Conservation (phyloP, 805 yeast genomes). For the Lipomyces orientalis region DNA sequence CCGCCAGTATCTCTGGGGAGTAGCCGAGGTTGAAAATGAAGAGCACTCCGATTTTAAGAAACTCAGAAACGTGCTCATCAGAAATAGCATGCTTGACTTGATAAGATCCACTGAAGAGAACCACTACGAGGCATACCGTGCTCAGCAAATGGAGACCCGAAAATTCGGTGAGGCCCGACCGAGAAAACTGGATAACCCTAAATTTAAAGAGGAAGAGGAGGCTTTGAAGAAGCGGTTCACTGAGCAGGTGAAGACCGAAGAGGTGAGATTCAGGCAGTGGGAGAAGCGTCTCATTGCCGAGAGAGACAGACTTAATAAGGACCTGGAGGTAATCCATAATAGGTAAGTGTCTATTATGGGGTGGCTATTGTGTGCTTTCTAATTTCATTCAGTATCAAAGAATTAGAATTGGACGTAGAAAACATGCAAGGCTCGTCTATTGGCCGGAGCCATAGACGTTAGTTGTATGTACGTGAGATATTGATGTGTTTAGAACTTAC, state of each 20-base stretch:
- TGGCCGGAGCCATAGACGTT: slow-evolving; percentile 26
- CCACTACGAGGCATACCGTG: slow-evolving; percentile 73
- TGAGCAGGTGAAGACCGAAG: slow-evolving; percentile 95
- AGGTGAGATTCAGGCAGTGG: slow-evolving; percentile 98
- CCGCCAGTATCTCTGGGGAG: slow-evolving; percentile 84
- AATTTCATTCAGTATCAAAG: slow-evolving; percentile 40
- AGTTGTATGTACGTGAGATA: neutral
- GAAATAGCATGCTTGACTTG: slow-evolving; percentile 76
- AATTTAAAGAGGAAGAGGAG: slow-evolving; percentile 95
- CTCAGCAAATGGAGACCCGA: slow-evolving; percentile 60
- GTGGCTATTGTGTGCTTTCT: neutral
- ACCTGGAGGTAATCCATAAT: slow-evolving; percentile 82
- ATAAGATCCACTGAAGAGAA: slow-evolving; percentile 72
- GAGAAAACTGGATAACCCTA: slow-evolving; percentile 70
- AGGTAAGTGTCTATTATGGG: slow-evolving; percentile 18
- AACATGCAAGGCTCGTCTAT: slow-evolving; percentile 28
- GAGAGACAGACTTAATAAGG: slow-evolving; percentile 91
- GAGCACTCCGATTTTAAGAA: slow-evolving; percentile 75
- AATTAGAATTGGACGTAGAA: slow-evolving; percentile 47
- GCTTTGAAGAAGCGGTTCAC: slow-evolving; percentile 92
- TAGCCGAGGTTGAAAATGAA: slow-evolving; percentile 79
- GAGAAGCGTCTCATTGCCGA: slow-evolving; percentile 95
- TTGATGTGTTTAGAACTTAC: neutral
- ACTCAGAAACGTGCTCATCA: slow-evolving; percentile 68
- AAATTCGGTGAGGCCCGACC: slow-evolving; percentile 49